Evolutionary conservation across 2,329 filamentous ascomycete species (phyloP).

Genomic region (Graphilbum sp.): DNA sequence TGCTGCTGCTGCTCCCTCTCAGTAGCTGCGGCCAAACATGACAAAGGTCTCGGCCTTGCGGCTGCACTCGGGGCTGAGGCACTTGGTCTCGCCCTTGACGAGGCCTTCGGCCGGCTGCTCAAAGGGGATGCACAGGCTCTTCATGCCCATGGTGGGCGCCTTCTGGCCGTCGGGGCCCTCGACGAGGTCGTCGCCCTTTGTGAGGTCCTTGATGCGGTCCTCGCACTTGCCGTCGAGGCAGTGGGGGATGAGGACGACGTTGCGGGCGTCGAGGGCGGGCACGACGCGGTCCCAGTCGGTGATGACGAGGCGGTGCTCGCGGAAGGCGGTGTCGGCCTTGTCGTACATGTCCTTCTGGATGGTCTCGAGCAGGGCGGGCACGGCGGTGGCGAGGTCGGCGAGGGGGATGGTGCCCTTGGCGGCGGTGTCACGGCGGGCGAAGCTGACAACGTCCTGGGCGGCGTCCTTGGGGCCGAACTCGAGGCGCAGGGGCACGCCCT

Average conservation of each 20-base stretch:
- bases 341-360: constrained; percentile 73
- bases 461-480: constrained; percentile 95
- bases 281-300: constrained; percentile 85
- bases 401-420: constrained; percentile 72
- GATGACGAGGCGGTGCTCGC: constrained; percentile 63
- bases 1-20: no score
- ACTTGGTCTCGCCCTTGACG: constrained; percentile 70
- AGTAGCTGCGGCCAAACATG: constrained; percentile 73
- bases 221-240: constrained; percentile 73
- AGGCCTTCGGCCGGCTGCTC: constrained; percentile 71
- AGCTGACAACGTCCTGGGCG: constrained; percentile 69
- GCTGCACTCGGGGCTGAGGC: constrained; percentile 75
- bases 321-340: constrained; percentile 64
- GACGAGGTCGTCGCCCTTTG: constrained; percentile 49
- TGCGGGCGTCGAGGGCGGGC: constrained; percentile 79
- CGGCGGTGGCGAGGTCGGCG: constrained; percentile 51
- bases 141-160: constrained; percentile 47
- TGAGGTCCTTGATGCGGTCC: constrained; percentile 87
- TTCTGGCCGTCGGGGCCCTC: constrained; percentile 35
- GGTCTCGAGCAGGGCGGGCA: constrained; percentile 70
- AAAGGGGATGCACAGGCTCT: constrained; percentile 58
- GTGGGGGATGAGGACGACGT: constrained; percentile 81
- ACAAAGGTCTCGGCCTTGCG: constrained; percentile 69
- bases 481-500: constrained; percentile 82
- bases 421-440: constrained; percentile 71